These are phyloP conservation scores for Microcera coccophila DNA, from an alignment of 2,329 filamentous ascomycete species.

Conservation along the genomic window DNA sequence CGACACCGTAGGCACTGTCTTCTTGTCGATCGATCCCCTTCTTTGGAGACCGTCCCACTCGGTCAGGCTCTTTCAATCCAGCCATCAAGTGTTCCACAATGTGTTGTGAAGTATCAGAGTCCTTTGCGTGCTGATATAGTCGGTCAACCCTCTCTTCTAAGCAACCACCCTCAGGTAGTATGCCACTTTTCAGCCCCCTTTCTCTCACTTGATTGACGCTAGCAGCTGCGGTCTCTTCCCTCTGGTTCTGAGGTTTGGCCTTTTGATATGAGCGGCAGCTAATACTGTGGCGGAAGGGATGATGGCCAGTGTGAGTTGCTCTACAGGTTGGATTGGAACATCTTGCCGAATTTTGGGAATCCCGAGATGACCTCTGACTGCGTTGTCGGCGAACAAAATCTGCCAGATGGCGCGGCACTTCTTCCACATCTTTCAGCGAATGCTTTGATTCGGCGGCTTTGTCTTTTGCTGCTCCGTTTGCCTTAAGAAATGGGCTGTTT, in stretches of 20 bases:
- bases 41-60: no score
- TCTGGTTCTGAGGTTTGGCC: constrained; percentile 1
- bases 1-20: no score
- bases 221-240: constrained; percentile 5
- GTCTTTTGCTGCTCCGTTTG: constrained; percentile 26
- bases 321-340: constrained; percentile 29
- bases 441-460: constrained; percentile 17
- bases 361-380: constrained; percentile 9
- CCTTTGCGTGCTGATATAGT: constrained; percentile 32
- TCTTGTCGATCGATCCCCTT: no score
- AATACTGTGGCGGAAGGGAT: constrained; percentile 32
- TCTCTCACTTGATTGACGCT: constrained; percentile 7
- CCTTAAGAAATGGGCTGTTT: constrained; percentile 33
- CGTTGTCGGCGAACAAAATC: no score
- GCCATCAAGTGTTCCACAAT: constrained; percentile 34
- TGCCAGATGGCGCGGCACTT: no score
- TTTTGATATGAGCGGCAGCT: constrained; percentile 24
- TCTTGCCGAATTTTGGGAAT: constrained; percentile 13
- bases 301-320: constrained; percentile 24
- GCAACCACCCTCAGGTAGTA: constrained; percentile 6
- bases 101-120: constrained; percentile 33
- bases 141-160: constrained; percentile 28
- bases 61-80: constrained; percentile 8
- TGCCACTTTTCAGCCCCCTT: not conserved
- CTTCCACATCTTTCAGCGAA: no score